Base-by-base conservation (phyloP, 2,329 filamentous ascomycete genomes). In the Penicillium sp. region DNA sequence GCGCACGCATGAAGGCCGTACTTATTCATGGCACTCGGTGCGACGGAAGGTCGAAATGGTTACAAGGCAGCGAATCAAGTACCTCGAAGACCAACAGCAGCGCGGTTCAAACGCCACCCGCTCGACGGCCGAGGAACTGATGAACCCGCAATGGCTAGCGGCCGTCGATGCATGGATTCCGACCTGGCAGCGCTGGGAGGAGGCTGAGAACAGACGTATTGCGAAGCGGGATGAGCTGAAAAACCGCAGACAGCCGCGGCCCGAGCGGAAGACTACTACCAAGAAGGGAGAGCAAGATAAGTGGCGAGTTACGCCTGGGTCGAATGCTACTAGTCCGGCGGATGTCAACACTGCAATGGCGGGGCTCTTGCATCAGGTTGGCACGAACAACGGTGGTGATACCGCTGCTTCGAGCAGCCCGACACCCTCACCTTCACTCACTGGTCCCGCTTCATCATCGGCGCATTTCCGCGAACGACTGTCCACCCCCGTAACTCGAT, bases 1-100 rank as follows among this genome's bases (percentile, higher is more conserved):
- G 5, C 59, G 55, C 11, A 61, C 64, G 22, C 63, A 71, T 12
- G 35, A 46, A 38, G 69, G 68, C 6, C 66, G 70, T 40, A 69
- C 69, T 9, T 72, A 72, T 51, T 71, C 68, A 18, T 73, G 70
- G 70, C 69, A 73, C 39, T 72, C 69, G 14, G 70, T 73, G 22
- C 69, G 70, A 13, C 64, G 70, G 25, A 72, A 71, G 50, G 70
- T 73, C 14, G 70, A 72, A 52, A 40, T 67, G 19, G 67, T 71
- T 6, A 72, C 70, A 16, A 71, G 71, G 39, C 69, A 71, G 53
- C 64, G 70, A 9, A 67, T 71, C 48, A 69, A 71, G 52, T 70
- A 68, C 39, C 60, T 72, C 0, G 64, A 68, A 8, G 69, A 70
- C 2, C 61, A 67, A 54, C 42, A 52, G 47, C 35, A 52, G 19